Percentiles rank a stretch among this genome's conserved stretches.
Evolutionary conservation across 148 eudicot species (phyloP).

Genomic region (Nepenthes gracilis): DNA sequence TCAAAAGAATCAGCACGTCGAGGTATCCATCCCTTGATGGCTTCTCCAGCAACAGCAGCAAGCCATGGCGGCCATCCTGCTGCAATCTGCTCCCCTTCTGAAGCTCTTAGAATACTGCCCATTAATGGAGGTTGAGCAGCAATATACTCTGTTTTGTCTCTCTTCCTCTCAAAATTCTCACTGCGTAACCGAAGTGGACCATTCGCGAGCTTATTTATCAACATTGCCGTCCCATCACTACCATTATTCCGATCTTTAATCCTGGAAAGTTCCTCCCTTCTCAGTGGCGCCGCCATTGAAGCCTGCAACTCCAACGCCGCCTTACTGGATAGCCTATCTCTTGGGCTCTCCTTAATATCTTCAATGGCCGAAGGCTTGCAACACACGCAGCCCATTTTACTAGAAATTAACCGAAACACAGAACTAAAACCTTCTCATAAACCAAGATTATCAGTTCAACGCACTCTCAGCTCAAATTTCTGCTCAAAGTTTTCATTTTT

Average conservation of each 20-base stretch:
- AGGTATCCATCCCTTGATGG: slow-evolving; percentile 73
- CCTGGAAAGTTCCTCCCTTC: slow-evolving; percentile 41
- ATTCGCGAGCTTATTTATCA: slow-evolving; percentile 50
- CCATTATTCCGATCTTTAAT: slow-evolving; percentile 18
- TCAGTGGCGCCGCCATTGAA: slow-evolving; percentile 21
- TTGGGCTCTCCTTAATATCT: slow-evolving; percentile 49
- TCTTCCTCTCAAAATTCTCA: slow-evolving; percentile 37
- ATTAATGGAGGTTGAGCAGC: slow-evolving; percentile 28
- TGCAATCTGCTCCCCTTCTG: slow-evolving; percentile 55
- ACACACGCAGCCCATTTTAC: slow-evolving; percentile 47
- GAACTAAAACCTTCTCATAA: not conserved
- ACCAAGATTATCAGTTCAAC: not conserved
- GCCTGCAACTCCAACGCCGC: slow-evolving; percentile 19
- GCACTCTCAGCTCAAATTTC: not conserved
- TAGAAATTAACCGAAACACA: not conserved
- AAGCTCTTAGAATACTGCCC: slow-evolving; percentile 33
- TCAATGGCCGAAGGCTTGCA: slow-evolving; percentile 52
- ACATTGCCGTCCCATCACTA: slow-evolving; percentile 43
- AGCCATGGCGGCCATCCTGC: slow-evolving; percentile 86
- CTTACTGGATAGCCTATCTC: slow-evolving; percentile 36
- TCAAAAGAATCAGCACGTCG: slow-evolving; percentile 67
- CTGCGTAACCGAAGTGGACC: slow-evolving; percentile 27
- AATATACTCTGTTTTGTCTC: slow-evolving; percentile 21
- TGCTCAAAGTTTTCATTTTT: not conserved
- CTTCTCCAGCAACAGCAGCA: slow-evolving; percentile 67